Percentiles rank a stretch among this genome's conserved stretches.
phyloP scores from a whole-genome alignment of 768 basidiomycete genomes.

The Tricholoma matsutake region DNA sequence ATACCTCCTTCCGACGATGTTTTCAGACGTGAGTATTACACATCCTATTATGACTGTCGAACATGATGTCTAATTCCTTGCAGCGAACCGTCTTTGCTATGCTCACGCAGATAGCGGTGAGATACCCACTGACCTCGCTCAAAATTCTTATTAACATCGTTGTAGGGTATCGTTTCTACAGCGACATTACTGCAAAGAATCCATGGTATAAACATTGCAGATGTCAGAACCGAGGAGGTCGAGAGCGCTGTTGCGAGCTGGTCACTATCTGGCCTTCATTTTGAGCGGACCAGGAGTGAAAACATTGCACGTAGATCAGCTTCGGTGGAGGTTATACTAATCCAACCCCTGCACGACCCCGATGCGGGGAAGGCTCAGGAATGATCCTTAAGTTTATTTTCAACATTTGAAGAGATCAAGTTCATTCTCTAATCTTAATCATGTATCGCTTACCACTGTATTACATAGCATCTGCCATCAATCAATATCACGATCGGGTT shows the following conservation, averaged over 20 bases:
- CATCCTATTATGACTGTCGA: background rate
- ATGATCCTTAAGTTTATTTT: background rate
- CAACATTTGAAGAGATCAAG: too few species aligned
- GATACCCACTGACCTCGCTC: too few species aligned
- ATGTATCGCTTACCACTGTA: too few species aligned
- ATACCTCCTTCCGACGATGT: background rate
- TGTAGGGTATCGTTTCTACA: background rate
- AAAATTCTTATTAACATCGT: background rate
- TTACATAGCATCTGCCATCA: too few species aligned
- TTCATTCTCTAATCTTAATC: too few species aligned
- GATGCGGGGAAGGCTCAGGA: background rate
- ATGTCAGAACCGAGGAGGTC: background rate
- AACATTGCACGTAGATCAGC: background rate
- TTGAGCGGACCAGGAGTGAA: background rate
- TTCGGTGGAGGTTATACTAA: background rate
- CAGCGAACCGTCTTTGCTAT: background rate
- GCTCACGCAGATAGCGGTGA: background rate
- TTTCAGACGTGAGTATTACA: background rate
- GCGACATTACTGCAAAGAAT: background rate
- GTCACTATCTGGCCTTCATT: background rate
- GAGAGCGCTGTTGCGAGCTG: background rate
- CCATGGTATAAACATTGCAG: background rate
- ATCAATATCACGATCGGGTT: too few species aligned
- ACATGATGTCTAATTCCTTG: background rate
- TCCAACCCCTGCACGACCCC: background rate